Evolutionary conservation across 257 asterid genomes (phyloP).

Genomic region (Galeopsis tetrahit): DNA sequence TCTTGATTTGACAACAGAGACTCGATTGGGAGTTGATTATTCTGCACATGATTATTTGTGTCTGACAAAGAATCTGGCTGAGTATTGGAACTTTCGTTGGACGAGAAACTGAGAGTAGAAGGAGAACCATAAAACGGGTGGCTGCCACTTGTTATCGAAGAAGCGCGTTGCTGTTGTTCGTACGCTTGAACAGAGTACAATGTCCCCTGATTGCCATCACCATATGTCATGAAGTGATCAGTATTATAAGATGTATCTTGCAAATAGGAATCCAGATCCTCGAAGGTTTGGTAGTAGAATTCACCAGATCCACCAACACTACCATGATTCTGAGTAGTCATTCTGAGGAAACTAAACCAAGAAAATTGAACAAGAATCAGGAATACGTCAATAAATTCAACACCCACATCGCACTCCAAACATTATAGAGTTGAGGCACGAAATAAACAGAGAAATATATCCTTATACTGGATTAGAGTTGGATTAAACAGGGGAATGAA

Average conservation of each 20-base stretch:
- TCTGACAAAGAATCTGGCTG: conserved; percentile 27
- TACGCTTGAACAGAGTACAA: conserved; percentile 21
- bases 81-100: conserved; percentile 32
- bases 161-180: conserved; percentile 16
- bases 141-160: conserved; percentile 20
- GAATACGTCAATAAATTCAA: background rate
- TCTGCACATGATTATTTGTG: conserved; percentile 13
- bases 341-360: conserved; percentile 8
- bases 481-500: no score
- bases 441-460: no score
- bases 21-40: conserved; percentile 4
- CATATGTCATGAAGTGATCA: conserved; percentile 6
- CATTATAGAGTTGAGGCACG: background rate
- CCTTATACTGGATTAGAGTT: no score
- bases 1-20: conserved; percentile 12
- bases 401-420: background rate
- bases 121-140: conserved; percentile 15
- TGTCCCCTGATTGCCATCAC: background rate
- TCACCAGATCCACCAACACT: conserved; percentile 16
- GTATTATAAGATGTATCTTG: conserved; percentile 25
- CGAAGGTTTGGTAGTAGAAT: conserved; percentile 1
- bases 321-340: conserved; percentile 34
- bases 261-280: conserved; percentile 35
- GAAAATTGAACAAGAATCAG: background rate
- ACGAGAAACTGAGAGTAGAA: conserved; percentile 30